These are phyloP conservation scores for Skeletonema marinoi DNA, from an alignment of 108 stramenopile genomes.

Conservation along the genomic window DNA sequence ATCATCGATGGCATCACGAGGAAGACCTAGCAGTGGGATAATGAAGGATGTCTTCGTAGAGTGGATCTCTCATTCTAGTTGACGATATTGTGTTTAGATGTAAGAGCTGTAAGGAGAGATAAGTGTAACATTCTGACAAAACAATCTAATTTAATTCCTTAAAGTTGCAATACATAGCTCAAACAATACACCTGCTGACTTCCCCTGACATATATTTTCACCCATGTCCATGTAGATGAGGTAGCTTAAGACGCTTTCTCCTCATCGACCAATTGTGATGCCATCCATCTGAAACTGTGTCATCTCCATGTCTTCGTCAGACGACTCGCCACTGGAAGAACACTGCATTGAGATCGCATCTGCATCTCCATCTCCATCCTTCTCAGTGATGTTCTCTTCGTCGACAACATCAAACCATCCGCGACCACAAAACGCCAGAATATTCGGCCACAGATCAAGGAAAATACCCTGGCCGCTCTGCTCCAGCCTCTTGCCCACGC, in stretches of 20 bases:
- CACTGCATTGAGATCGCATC: slow-evolving; percentile 12
- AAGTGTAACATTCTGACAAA: not conserved
- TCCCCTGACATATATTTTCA: not conserved
- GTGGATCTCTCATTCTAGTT: slow-evolving; percentile 7
- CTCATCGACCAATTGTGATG: slow-evolving; percentile 6
- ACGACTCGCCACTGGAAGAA: slow-evolving; percentile 11
- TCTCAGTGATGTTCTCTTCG: not conserved
- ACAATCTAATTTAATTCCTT: not conserved
- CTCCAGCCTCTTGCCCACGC: slow-evolving; percentile 83
- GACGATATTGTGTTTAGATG: no score
- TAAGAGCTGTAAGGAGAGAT: not conserved
- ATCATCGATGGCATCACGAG: slow-evolving; percentile 53
- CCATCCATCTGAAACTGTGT: slow-evolving; percentile 50
- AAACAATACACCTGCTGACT: not conserved
- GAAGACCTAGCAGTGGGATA: slow-evolving; percentile 57
- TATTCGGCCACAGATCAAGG: slow-evolving; percentile 78
- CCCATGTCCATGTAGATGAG: no score
- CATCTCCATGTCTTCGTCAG: slow-evolving; percentile 35
- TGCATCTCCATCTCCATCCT: slow-evolving; percentile 23
- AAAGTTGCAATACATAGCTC: not conserved
- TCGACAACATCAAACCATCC: slow-evolving; percentile 77
- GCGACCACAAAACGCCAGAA: slow-evolving; percentile 82
- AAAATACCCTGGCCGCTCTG: slow-evolving; percentile 72
- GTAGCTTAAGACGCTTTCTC: not conserved
- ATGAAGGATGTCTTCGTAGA: slow-evolving; percentile 47